These are phyloP conservation scores for Pleurotus ostreatus DNA, from an alignment of 768 basidiomycete species.

Conservation along the genomic window DNA sequence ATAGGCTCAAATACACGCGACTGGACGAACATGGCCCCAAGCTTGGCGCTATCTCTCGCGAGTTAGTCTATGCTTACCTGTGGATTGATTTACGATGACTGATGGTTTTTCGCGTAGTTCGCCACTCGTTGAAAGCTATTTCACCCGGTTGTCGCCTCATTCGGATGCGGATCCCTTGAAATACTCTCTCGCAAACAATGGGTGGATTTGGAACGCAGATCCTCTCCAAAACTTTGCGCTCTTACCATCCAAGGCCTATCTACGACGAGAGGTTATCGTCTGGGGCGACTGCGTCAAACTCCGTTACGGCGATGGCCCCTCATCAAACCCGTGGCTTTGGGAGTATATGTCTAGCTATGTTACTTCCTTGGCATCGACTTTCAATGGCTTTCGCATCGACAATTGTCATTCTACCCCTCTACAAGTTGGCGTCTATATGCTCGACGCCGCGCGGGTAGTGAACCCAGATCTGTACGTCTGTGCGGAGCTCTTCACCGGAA, in stretches of 20 bases:
- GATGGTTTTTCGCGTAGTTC: constrained; percentile 37
- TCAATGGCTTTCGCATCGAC: constrained; percentile 97
- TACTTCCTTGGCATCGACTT: constrained; percentile 69
- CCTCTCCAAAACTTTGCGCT: constrained; percentile 94
- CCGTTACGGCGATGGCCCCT: constrained; percentile 79
- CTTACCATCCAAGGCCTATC: constrained; percentile 88
- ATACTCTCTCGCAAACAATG: constrained; percentile 93
- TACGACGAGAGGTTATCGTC: constrained; percentile 93
- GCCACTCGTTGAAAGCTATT: constrained; percentile 89
- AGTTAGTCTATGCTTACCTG: constrained; percentile 43
- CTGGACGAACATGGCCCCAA: constrained; percentile 82
- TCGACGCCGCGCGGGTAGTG: constrained; percentile 84
- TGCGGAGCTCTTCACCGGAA: constrained; percentile 96
- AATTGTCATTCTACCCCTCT: constrained; percentile 98
- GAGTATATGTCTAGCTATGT: constrained; percentile 85
- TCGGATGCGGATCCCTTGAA: constrained; percentile 41
- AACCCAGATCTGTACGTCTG: constrained; percentile 95
- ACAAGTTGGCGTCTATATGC: constrained; percentile 91
- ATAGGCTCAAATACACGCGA: constrained; percentile 75
- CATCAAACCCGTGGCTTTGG: constrained; percentile 94
- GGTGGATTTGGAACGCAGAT: constrained; percentile 98
- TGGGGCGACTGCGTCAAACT: constrained; percentile 99
- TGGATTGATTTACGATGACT: constrained; percentile 1
- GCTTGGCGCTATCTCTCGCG: constrained; percentile 70
- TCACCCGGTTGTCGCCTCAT: constrained; percentile 67